Evolutionary conservation across 106 monocot genomes (phyloP).

Genomic region (Allium cepa): DNA sequence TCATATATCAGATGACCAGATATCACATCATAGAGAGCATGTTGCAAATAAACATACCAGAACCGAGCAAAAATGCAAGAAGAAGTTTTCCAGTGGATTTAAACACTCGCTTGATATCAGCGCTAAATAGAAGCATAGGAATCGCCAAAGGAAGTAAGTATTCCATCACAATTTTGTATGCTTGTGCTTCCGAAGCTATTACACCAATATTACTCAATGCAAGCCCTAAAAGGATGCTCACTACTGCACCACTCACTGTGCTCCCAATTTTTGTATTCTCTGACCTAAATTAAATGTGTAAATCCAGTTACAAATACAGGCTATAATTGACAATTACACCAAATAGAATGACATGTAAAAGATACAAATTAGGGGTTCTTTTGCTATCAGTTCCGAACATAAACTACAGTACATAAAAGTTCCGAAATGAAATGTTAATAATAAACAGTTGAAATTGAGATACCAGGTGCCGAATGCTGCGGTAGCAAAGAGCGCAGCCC

Average conservation of each 20-base stretch:
- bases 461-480: slow-evolving; percentile 38
- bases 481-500: slow-evolving; percentile 42
- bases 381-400: neutral
- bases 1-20: neutral
- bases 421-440: neutral
- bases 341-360: neutral
- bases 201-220: slow-evolving; percentile 38
- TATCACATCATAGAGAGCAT: neutral
- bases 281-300: slow-evolving; percentile 8
- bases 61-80: slow-evolving; percentile 45
- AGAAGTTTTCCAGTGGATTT: slow-evolving; percentile 39
- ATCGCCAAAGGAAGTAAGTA: slow-evolving; percentile 40
- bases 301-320: too few relatives aligned
- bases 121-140: slow-evolving; percentile 49
- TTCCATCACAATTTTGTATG: slow-evolving; percentile 38
- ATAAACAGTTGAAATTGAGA: neutral
- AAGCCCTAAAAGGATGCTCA: slow-evolving; percentile 42
- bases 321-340: neutral
- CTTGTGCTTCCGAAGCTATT: slow-evolving; percentile 28
- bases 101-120: slow-evolving; percentile 28
- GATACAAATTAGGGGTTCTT: too few relatives aligned
- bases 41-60: slow-evolving; percentile 15
- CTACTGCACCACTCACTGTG: slow-evolving; percentile 37
- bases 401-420: neutral
- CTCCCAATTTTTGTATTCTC: slow-evolving; percentile 32